A percentile compares a stretch with the other conserved stretches of the same genome.
phyloP scores from a whole-genome alignment of 495 filamentous ascomycete genomes.

The Tuber microsphaerosporum region DNA sequence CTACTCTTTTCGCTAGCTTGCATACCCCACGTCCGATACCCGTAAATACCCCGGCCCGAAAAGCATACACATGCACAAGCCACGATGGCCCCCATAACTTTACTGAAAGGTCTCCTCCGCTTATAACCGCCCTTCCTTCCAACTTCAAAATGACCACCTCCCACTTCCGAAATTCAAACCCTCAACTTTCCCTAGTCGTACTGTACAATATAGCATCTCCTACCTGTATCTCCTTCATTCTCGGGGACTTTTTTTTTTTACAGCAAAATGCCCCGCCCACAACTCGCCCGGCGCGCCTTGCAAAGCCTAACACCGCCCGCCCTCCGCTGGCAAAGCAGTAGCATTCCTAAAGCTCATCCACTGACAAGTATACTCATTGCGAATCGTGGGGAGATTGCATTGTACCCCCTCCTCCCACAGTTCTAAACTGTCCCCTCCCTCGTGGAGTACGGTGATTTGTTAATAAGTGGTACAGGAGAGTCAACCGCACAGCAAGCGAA shows the following conservation, averaged over 20 bases:
- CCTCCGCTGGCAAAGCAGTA: neutral
- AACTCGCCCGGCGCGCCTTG: neutral
- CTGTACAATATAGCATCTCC: neutral
- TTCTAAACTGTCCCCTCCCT: neutral
- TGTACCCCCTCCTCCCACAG: slow-evolving; percentile 48
- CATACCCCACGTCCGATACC: neutral
- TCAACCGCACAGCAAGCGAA: slow-evolving; percentile 73
- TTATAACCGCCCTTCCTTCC: neutral
- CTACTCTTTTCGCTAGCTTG: neutral
- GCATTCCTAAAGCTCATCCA: slow-evolving; percentile 40
- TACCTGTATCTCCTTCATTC: neutral
- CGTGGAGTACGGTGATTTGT: neutral
- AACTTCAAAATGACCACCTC: neutral
- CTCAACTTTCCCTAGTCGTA: neutral
- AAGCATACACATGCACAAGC: neutral
- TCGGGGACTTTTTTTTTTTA: neutral
- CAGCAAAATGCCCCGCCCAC: neutral
- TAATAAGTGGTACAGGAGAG: slow-evolving; percentile 51
- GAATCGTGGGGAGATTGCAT: slow-evolving; percentile 92
- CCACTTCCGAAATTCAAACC: neutral
- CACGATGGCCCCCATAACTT: neutral
- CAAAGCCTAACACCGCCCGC: neutral
- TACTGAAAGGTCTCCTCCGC: neutral
- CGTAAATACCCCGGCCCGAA: neutral
- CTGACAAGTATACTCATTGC: slow-evolving; percentile 87